phyloP scores from a whole-genome alignment of 1,284 basidiomycete genomes.

The Caloboletus inedulis region DNA sequence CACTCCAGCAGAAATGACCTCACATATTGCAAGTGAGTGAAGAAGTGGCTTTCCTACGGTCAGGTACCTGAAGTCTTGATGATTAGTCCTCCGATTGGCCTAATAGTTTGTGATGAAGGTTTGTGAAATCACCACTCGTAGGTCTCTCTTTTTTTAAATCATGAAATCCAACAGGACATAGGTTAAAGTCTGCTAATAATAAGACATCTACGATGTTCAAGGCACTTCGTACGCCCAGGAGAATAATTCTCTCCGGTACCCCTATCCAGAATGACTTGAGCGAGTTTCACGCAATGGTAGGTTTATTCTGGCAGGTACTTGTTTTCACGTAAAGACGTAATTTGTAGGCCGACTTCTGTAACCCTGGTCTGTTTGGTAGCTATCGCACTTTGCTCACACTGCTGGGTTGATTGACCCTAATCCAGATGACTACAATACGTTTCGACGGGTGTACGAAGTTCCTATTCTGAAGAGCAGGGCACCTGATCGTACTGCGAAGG shows the following conservation, averaged over 20 bases:
- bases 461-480: slow-evolving; percentile 88
- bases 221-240: slow-evolving; percentile 66
- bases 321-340: not conserved
- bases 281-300: slow-evolving; percentile 95
- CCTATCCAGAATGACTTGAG: slow-evolving; percentile 96
- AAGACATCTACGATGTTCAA: slow-evolving; percentile 93
- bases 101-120: slow-evolving; percentile 97
- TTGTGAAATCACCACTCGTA: slow-evolving; percentile 6
- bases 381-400: slow-evolving; percentile 7
- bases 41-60: not conserved
- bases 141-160: not conserved
- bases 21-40: slow-evolving; percentile 58
- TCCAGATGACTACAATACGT: slow-evolving; percentile 68
- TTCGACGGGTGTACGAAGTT: slow-evolving; percentile 80
- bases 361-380: slow-evolving; percentile 82
- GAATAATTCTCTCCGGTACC: slow-evolving; percentile 92
- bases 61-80: not conserved
- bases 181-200: slow-evolving; percentile 89
- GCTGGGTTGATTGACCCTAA: not conserved
- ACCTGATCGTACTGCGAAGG: slow-evolving; percentile 69
- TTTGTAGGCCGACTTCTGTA: slow-evolving; percentile 84
- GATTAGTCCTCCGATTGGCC: slow-evolving; percentile 78
- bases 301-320: slow-evolving; percentile 16
- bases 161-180: slow-evolving; percentile 61
- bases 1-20: slow-evolving; percentile 49